Evolutionary conservation across 2,329 filamentous ascomycete genomes (phyloP).

Genomic region (Truncatella angustata): DNA sequence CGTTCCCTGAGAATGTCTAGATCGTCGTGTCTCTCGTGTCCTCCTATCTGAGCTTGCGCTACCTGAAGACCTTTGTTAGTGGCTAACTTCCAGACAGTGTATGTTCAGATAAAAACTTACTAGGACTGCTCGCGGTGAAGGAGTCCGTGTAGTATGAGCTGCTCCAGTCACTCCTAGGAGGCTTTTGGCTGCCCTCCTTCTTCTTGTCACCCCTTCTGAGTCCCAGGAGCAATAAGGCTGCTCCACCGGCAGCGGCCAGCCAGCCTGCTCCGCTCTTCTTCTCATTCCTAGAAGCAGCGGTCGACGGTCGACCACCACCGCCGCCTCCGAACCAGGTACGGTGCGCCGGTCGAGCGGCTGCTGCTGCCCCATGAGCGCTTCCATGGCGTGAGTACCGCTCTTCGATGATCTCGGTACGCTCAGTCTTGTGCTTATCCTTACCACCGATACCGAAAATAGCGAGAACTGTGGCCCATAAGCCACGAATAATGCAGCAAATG

Average conservation of each 20-base stretch:
- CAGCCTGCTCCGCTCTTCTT: conserved; percentile 51
- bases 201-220: conserved; percentile 45
- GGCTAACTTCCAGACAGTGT: background rate
- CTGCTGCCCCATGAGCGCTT: conserved; percentile 36
- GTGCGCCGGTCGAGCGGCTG: conserved; percentile 47
- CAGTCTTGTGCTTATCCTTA: conserved; percentile 45
- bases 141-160: conserved; percentile 55
- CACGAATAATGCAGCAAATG: conserved; percentile 69
- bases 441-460: conserved; percentile 61
- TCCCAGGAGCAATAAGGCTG: conserved; percentile 55
- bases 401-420: conserved; percentile 60
- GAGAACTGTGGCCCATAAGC: conserved; percentile 57
- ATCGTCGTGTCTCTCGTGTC: conserved; percentile 33
- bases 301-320: conserved; percentile 37
- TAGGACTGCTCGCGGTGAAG: conserved; percentile 49
- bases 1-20: conserved; percentile 24
- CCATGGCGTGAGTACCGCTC: conserved; percentile 57
- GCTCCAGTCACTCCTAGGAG: conserved; percentile 41
- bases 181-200: conserved; percentile 33
- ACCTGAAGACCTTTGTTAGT: conserved; percentile 33
- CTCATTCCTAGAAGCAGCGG: conserved; percentile 38
- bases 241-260: conserved; percentile 50
- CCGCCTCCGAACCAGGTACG: conserved; percentile 54
- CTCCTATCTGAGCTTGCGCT: conserved; percentile 46
- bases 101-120: conserved; percentile 40